Conservation (phyloP, 2,329 filamentous ascomycete species). For the Chaetothyriales sp. region DNA sequence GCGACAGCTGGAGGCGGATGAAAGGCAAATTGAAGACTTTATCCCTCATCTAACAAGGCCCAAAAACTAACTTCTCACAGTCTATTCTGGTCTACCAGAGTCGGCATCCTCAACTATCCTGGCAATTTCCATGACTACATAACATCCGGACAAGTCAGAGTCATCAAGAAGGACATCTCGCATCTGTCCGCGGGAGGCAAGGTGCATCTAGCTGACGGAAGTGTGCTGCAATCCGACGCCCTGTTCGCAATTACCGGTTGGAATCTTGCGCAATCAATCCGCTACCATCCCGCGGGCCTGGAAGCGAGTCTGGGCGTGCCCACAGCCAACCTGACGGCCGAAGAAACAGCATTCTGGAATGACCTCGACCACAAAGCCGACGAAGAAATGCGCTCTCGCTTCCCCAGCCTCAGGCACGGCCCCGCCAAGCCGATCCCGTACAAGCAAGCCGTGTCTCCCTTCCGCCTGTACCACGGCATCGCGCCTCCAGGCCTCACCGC, state of each 20-base stretch:
- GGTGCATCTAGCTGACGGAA: constrained; percentile 36
- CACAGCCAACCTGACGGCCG: not conserved
- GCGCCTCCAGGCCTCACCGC: constrained; percentile 21
- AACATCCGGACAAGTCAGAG: constrained; percentile 35
- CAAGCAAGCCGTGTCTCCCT: constrained; percentile 13
- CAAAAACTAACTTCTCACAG: too few relatives aligned
- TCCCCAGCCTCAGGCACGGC: constrained; percentile 6
- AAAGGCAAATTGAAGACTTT: too few relatives aligned
- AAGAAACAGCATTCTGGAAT: not conserved
- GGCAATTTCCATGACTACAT: constrained; percentile 43
- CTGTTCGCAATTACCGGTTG: constrained; percentile 44
- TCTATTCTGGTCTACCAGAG: too few relatives aligned
- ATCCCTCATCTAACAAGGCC: too few relatives aligned
- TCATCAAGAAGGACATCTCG: constrained; percentile 41
- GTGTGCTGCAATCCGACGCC: constrained; percentile 32
- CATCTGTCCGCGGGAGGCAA: constrained; percentile 26
- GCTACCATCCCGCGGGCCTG: constrained; percentile 29
- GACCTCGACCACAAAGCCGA: constrained; percentile 31
- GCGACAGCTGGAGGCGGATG: too few relatives aligned
- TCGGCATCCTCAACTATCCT: constrained; percentile 47
- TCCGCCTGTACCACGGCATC: constrained; percentile 34
- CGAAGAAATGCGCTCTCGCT: constrained; percentile 30
- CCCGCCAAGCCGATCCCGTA: not conserved
- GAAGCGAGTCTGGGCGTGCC: constrained; percentile 33
- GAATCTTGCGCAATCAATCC: constrained; percentile 34